phyloP scores from a whole-genome alignment of 345 rosid species.

The Excoecaria cochinchinensis region DNA sequence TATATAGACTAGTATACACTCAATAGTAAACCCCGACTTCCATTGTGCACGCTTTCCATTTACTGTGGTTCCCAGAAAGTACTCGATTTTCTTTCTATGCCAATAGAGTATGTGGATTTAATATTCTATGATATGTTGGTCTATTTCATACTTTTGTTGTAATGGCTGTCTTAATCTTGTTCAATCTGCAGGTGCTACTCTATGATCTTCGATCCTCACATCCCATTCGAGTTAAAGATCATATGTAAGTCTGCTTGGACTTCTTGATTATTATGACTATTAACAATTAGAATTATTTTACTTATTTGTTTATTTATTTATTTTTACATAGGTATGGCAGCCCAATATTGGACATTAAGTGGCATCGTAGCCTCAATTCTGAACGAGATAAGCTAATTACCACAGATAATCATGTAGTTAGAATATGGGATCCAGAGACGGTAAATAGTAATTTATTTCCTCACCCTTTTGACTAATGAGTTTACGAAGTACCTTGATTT shows the following conservation, averaged over 20 bases:
- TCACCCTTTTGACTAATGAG: slow-evolving; percentile 1
- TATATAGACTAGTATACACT: too few species aligned
- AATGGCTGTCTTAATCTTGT: slow-evolving; percentile 1
- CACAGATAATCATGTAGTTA: slow-evolving; percentile 78
- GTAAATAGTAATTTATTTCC: slow-evolving; percentile 36
- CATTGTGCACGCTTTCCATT: not conserved
- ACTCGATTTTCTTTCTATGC: not conserved
- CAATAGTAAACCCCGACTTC: not conserved
- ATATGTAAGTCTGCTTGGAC: slow-evolving; percentile 60
- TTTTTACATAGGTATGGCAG: slow-evolving; percentile 70
- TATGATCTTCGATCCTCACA: slow-evolving; percentile 88
- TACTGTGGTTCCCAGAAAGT: not conserved
- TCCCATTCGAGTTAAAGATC: slow-evolving; percentile 80
- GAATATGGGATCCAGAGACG: slow-evolving; percentile 96
- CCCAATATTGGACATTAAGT: slow-evolving; percentile 82
- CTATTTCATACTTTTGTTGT: not conserved
- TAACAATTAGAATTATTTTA: too few species aligned
- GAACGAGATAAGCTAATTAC: slow-evolving; percentile 74
- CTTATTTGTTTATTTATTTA: not conserved
- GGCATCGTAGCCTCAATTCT: slow-evolving; percentile 83
- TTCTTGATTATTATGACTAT: not conserved
- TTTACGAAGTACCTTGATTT: not conserved
- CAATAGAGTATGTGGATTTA: not conserved
- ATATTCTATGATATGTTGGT: not conserved
- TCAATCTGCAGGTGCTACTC: slow-evolving; percentile 65